Evolutionary conservation across 106 monocot genomes (phyloP).

Genomic region (Chionographis japonica): DNA sequence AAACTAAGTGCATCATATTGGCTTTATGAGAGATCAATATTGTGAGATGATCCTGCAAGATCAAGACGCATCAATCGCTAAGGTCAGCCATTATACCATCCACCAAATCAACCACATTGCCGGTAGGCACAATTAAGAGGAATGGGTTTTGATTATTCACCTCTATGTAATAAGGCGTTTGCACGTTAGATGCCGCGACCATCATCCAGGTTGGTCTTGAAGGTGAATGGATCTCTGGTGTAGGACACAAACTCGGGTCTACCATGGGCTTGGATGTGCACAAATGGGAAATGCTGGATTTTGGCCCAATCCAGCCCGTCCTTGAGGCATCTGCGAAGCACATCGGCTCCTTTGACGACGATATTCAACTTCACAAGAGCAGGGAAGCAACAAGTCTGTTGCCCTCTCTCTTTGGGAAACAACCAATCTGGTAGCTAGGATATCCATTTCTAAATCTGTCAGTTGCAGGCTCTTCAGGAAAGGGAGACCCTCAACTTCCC

Average conservation of each 20-base stretch:
- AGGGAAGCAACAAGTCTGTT: constrained; percentile 3
- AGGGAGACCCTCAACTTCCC: constrained; percentile 2
- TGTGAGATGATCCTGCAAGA: too few species aligned
- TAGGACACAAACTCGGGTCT: constrained; percentile 12
- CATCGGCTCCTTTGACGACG: constrained; percentile 9
- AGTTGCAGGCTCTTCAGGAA: constrained; percentile 1
- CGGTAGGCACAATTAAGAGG: too few species aligned
- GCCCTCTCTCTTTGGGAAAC: constrained; percentile 6
- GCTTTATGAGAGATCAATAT: too few species aligned
- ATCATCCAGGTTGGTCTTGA: constrained; percentile 18
- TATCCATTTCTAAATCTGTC: constrained; percentile 9
- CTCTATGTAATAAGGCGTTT: too few species aligned
- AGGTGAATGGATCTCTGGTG: constrained; percentile 18
- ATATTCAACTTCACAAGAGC: background rate
- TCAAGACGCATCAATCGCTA: too few species aligned
- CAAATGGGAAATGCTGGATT: constrained; percentile 14
- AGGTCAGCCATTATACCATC: too few species aligned
- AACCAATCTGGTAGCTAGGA: constrained; percentile 23
- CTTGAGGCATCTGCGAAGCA: constrained; percentile 17
- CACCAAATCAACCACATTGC: too few species aligned
- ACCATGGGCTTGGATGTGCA: constrained; percentile 4
- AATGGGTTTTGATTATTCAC: too few species aligned
- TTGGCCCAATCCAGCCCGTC: constrained; percentile 24
- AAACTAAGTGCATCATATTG: too few species aligned
- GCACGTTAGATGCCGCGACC: too few species aligned